Base-by-base conservation (phyloP, 176 grass and related monocot species). In the Dactylis glomerata region DNA sequence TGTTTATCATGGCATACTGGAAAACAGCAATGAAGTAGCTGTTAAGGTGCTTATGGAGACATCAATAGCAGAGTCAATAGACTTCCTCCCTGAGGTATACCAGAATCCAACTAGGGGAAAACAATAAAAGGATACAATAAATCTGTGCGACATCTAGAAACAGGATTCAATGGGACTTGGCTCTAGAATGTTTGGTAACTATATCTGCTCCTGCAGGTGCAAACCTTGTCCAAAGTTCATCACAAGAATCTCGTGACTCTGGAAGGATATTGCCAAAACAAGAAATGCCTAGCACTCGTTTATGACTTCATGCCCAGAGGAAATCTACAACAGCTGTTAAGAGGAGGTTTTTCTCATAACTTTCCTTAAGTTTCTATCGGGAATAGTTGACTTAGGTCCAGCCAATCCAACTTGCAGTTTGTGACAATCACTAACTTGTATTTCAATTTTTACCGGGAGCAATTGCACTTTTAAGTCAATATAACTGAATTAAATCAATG, bases 301-400 rank as follows among this genome's bases (percentile, higher is more conserved):
- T 90, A 86, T 70, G 78, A 78, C 37, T 90, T 76, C 83, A 90
- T 90, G 88, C 70, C 88, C 32, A 64, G 61, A 76, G 88, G 82
- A 86, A 86, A 81, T 57, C 88, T 90, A 76, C 70, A 86, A 22
- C 68, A 90, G 63, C n/a, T 77, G 38, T 63, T 90, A 27, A 77
- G 83, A 86, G 83, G 83, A 56, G 80, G 80, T 82, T 38, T 52
- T 17, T 20, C 8, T 17, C 17, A n/a, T 52, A 19, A 55, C 15
- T 41, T 41, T 54, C 52, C 38, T 56, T 13, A 15, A 5, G 10
- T 56, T 71, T 81, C 45, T 82, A 70, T 55, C 47, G 27, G 27
- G 23, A n/a, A 70, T 14, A 42, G 5, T 54, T 68, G 42, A 50
- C 28, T 33, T 34, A 33, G 30, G 30, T 33, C 32, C 45, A 46